Percentiles rank a stretch among this genome's conserved stretches.
Evolutionary conservation across 345 rosid species (phyloP).

Genomic region (Eucalyptus pauciflora): DNA sequence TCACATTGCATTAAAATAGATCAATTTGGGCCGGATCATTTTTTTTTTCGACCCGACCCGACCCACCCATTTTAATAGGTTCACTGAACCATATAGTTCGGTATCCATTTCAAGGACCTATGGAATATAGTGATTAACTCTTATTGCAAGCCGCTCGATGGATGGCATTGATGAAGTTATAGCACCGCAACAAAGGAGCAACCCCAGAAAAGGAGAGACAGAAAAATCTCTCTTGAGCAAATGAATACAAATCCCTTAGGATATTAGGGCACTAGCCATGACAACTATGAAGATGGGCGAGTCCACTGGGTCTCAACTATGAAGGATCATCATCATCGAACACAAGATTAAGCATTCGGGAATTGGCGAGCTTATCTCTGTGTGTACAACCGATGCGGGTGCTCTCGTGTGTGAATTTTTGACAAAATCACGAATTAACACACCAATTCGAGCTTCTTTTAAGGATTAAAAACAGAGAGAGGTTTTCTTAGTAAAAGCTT

Average conservation of each 20-base stretch:
- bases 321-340: background rate
- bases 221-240: background rate
- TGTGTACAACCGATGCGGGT: background rate
- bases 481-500: background rate
- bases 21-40: no score
- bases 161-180: no score
- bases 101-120: background rate
- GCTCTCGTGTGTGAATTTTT: background rate
- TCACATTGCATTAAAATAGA: no score
- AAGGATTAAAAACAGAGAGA: background rate
- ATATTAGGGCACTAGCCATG: background rate
- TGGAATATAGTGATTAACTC: background rate
- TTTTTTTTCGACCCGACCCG: fast-evolving
- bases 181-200: background rate
- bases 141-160: background rate
- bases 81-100: no score
- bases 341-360: background rate
- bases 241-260: background rate
- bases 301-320: background rate
- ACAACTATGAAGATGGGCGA: no score
- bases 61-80: background rate
- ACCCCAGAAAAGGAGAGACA: background rate
- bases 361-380: background rate
- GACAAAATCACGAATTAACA: background rate
- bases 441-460: background rate